Percentiles rank a stretch among this genome's conserved stretches.
These are phyloP conservation scores for Neopestalotiopsis clavispora DNA, from an alignment of 2,329 filamentous ascomycete genomes.

Conservation along the genomic window DNA sequence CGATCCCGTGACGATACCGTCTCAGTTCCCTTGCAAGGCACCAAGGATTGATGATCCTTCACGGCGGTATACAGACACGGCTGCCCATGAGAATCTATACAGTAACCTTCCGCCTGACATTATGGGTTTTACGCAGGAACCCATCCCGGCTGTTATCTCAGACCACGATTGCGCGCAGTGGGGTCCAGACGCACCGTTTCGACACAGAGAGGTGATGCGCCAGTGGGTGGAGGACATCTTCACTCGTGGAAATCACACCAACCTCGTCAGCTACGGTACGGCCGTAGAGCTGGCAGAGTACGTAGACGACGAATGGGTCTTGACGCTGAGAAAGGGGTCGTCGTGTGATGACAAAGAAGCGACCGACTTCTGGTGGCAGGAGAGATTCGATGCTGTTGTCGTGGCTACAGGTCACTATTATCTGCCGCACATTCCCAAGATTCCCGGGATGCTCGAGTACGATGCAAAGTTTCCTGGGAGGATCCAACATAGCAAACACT, in stretches of 20 bases:
- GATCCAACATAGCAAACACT: slow-evolving; percentile 61
- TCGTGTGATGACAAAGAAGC: slow-evolving; percentile 23
- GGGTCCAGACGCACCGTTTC: slow-evolving; percentile 64
- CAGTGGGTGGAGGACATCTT: slow-evolving; percentile 59
- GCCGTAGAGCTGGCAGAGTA: slow-evolving; percentile 65
- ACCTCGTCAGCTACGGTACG: slow-evolving; percentile 59
- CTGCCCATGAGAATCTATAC: slow-evolving; percentile 13
- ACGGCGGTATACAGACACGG: slow-evolving; percentile 14
- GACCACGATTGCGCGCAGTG: slow-evolving; percentile 52
- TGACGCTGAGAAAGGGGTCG: slow-evolving; percentile 53
- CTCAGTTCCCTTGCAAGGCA: not conserved
- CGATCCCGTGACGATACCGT: slow-evolving; percentile 9
- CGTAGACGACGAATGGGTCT: slow-evolving; percentile 52
- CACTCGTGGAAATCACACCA: slow-evolving; percentile 56
- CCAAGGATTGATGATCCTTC: not conserved
- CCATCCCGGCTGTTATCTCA: slow-evolving; percentile 50
- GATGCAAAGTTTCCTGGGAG: slow-evolving; percentile 51
- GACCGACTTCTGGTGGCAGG: slow-evolving; percentile 66
- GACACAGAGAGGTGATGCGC: slow-evolving; percentile 62
- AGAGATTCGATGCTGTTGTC: slow-evolving; percentile 65
- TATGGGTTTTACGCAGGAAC: slow-evolving; percentile 66
- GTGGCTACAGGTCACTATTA: slow-evolving; percentile 66
- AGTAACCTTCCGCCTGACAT: slow-evolving; percentile 17
- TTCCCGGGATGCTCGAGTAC: slow-evolving; percentile 53
- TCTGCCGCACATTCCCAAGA: slow-evolving; percentile 56